Conservation (phyloP, 352 stramenopile genomes). For the Phytophthora foliorum region DNA sequence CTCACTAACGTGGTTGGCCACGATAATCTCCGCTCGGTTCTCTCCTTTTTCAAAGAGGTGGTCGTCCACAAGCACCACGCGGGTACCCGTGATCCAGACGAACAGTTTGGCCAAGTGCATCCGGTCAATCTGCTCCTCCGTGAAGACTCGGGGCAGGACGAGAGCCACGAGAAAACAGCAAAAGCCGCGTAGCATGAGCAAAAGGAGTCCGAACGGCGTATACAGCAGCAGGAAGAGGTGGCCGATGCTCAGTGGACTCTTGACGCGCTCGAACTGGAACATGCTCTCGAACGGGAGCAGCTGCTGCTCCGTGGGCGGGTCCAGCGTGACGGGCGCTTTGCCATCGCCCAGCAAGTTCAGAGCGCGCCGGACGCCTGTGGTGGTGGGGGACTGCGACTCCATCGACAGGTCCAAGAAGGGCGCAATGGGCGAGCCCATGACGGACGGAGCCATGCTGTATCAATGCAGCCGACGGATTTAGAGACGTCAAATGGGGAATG, state of each 20-base stretch:
- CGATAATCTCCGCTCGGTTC: constrained; percentile 53
- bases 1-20: constrained; percentile 84
- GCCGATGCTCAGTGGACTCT: constrained; percentile 46
- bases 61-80: constrained; percentile 50
- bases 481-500: constrained; percentile 2
- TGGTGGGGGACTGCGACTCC: constrained; percentile 31
- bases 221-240: constrained; percentile 72
- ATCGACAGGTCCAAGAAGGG: constrained; percentile 50
- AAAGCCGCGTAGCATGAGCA: constrained; percentile 53
- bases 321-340: constrained; percentile 31
- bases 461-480: constrained; percentile 9
- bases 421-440: constrained; percentile 30
- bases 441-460: constrained; percentile 26
- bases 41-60: constrained; percentile 44
- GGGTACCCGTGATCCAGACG: constrained; percentile 55
- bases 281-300: constrained; percentile 58
- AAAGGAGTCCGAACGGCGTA: constrained; percentile 56
- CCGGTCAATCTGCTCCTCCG: constrained; percentile 57
- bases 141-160: constrained; percentile 53
- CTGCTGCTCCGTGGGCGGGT: constrained; percentile 43
- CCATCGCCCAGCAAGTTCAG: constrained; percentile 45
- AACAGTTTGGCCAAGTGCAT: constrained; percentile 51
- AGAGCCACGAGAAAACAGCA: constrained; percentile 54
- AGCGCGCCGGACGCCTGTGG: constrained; percentile 35
- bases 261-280: constrained; percentile 80